A percentile compares a stretch with the other conserved stretches of the same genome.
Conservation (phyloP, 1,139 yeast species). For the Sugiyamaella novakii region DNA sequence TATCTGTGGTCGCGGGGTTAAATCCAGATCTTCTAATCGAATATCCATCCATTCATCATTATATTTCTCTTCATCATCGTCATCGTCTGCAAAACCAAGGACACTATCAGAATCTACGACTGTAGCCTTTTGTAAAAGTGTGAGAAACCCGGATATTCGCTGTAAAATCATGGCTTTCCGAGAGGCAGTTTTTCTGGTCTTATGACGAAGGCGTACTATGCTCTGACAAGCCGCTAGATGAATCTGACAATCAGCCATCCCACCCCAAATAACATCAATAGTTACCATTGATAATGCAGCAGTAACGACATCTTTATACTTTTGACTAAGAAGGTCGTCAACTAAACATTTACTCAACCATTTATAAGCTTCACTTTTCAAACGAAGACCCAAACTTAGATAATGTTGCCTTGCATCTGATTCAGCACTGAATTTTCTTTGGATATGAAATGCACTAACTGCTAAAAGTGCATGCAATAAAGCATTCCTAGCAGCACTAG, state of each 20-base stretch:
- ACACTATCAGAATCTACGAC: conserved; percentile 31
- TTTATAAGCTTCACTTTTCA: conserved; percentile 72
- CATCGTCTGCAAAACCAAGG: conserved; percentile 24
- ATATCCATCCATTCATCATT: conserved; percentile 34
- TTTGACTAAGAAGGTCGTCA: conserved; percentile 53
- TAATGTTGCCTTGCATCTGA: conserved; percentile 67
- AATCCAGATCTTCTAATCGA: conserved; percentile 33
- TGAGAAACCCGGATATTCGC: conserved; percentile 73
- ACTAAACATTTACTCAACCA: conserved; percentile 64
- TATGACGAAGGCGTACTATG: conserved; percentile 70
- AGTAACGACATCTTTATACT: conserved; percentile 80
- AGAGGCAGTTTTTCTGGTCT: conserved; percentile 63
- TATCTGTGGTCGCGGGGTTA: conserved; percentile 4
- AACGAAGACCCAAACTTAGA: conserved; percentile 68
- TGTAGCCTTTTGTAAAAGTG: conserved; percentile 65
- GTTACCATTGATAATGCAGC: conserved; percentile 87
- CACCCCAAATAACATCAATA: conserved; percentile 88
- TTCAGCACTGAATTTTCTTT: conserved; percentile 64
- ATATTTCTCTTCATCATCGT: conserved; percentile 21
- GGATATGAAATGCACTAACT: conserved; percentile 78
- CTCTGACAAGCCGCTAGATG: conserved; percentile 77
- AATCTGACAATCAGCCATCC: conserved; percentile 81
- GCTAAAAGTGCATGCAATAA: conserved; percentile 78
- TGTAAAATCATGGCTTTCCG: conserved; percentile 78
- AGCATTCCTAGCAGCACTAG: conserved; percentile 77